A percentile compares a stretch with the other conserved stretches of the same genome.
Conservation (phyloP, 208 protist species). For the Strigomonas galati region DNA sequence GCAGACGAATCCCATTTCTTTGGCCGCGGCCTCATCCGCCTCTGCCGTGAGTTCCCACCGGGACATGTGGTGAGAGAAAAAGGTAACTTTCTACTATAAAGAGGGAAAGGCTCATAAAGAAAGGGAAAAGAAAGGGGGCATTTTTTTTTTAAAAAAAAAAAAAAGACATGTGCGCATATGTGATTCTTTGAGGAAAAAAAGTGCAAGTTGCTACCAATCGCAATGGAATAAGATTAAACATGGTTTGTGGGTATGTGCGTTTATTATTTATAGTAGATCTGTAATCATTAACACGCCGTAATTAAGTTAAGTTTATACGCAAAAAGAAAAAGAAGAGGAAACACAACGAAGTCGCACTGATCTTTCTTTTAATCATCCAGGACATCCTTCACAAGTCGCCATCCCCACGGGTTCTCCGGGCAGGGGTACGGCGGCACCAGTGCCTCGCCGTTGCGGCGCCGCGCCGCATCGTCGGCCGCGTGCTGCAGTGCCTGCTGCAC, state of each 20-base stretch:
- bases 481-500: slow-evolving; percentile 85
- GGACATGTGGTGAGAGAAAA: too few species aligned
- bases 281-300: not conserved
- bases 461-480: slow-evolving; percentile 74
- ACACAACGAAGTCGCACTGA: too few species aligned
- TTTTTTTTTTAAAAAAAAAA: not conserved
- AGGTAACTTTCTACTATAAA: too few species aligned
- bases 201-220: too few species aligned
- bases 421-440: slow-evolving; percentile 79
- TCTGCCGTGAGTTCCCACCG: too few species aligned
- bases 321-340: not conserved
- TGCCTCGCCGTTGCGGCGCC: slow-evolving; percentile 38
- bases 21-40: too few species aligned
- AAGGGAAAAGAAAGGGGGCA: slow-evolving; percentile 6
- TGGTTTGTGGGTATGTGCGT: too few species aligned
- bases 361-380: slow-evolving; percentile 45
- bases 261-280: not conserved
- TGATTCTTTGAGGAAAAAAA: too few species aligned
- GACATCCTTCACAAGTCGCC: slow-evolving; percentile 72
- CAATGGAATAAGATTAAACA: too few species aligned
- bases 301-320: not conserved
- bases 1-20: too few species aligned
- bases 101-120: too few species aligned
- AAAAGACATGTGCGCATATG: too few species aligned
- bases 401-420: slow-evolving; percentile 83